A percentile compares a stretch with the other conserved stretches of the same genome.
Evolutionary conservation across 169 alveolate genomes (phyloP).

Genomic region (Perkinsus marinus): DNA sequence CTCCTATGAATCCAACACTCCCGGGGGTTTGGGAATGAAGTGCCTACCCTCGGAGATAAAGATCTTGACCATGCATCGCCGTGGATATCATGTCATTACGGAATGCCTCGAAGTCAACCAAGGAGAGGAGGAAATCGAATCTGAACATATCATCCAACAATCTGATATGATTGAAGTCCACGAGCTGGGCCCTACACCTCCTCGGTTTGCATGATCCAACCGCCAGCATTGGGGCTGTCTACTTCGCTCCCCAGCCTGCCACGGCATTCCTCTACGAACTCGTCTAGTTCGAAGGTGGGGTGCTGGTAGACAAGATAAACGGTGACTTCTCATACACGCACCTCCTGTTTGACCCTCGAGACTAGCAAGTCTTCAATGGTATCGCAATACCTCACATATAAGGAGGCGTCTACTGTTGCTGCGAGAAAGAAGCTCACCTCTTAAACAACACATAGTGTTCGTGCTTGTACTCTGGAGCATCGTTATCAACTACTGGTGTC

Average conservation of each 20-base stretch:
- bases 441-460: background rate
- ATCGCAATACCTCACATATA: background rate
- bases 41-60: background rate
- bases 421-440: background rate
- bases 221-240: background rate
- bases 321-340: background rate
- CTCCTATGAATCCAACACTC: too few relatives aligned
- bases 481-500: background rate
- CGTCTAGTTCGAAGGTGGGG: background rate
- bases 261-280: background rate
- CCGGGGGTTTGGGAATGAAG: background rate
- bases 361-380: background rate
- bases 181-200: background rate
- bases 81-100: background rate
- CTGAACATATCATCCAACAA: background rate
- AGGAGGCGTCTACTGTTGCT: background rate
- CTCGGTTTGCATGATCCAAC: background rate
- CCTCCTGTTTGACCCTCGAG: background rate
- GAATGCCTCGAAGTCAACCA: background rate
- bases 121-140: background rate
- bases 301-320: background rate
- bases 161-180: background rate
- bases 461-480: background rate
- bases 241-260: background rate
- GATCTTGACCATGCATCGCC: background rate